Conservation (phyloP, 2,329 filamentous ascomycete genomes). For the Scedosporium apiospermum region DNA sequence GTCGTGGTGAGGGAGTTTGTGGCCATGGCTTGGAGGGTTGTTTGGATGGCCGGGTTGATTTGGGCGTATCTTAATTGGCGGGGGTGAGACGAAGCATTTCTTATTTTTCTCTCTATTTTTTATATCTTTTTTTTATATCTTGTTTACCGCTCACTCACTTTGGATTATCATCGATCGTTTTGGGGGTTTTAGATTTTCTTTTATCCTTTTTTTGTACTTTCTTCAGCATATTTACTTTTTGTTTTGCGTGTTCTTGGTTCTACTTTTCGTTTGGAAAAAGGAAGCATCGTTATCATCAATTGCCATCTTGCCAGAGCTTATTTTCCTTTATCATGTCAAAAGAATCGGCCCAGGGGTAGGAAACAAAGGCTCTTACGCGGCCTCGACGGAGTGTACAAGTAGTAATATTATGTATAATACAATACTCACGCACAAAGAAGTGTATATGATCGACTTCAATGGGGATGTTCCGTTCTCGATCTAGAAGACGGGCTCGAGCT, state of each 20-base stretch:
- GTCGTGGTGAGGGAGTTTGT: constrained; percentile 51
- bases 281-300: too few relatives aligned
- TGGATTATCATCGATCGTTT: background rate
- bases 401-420: background rate
- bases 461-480: too few relatives aligned
- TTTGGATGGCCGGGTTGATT: constrained; percentile 51
- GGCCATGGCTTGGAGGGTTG: constrained; percentile 51
- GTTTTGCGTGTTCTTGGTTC: too few relatives aligned
- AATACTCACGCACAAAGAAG: background rate
- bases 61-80: constrained; percentile 60
- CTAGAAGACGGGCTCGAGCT: too few relatives aligned
- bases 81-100: constrained; percentile 31
- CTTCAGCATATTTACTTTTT: too few relatives aligned
- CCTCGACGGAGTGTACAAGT: background rate
- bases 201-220: background rate
- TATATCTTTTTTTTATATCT: background rate
- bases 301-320: too few relatives aligned
- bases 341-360: too few relatives aligned
- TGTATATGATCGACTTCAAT: background rate
- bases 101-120: background rate
- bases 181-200: background rate
- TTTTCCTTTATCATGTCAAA: background rate
- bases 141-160: background rate
- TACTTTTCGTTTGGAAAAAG: too few relatives aligned
- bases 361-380: too few relatives aligned